phyloP scores from a whole-genome alignment of 495 filamentous ascomycete species.

The Cercophora scortea region DNA sequence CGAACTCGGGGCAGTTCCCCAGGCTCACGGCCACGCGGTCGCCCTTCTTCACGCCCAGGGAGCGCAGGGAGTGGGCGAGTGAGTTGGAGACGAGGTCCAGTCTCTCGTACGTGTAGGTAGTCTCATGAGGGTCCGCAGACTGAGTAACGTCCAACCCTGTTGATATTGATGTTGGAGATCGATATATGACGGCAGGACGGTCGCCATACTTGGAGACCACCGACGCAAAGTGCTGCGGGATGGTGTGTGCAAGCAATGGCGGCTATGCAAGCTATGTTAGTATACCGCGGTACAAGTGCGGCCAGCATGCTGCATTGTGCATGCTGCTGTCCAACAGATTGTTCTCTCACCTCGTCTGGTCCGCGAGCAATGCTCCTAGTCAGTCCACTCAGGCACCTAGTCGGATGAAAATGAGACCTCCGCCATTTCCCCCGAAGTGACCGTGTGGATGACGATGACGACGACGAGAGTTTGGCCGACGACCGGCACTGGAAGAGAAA shows the following conservation, averaged over 20 bases:
- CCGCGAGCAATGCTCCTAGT: slow-evolving; percentile 14
- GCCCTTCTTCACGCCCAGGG: slow-evolving; percentile 71
- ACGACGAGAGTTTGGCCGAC: no score
- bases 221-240: slow-evolving; percentile 71
- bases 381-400: slow-evolving; percentile 1
- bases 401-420: no score
- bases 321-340: not conserved
- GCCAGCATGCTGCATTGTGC: not conserved
- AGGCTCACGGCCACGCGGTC: slow-evolving; percentile 80
- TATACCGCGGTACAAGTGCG: no score
- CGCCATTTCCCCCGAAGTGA: no score
- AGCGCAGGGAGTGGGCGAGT: slow-evolving; percentile 64
- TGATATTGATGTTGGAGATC: slow-evolving; percentile 20
- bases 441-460: no score
- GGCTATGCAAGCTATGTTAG: slow-evolving; percentile 5
- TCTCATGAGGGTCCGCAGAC: slow-evolving; percentile 25
- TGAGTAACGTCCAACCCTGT: slow-evolving; percentile 5
- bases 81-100: slow-evolving; percentile 71
- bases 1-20: slow-evolving; percentile 79
- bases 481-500: no score
- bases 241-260: slow-evolving; percentile 40
- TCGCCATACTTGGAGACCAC: slow-evolving; percentile 69
- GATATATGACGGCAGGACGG: slow-evolving; percentile 49
- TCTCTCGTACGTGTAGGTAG: slow-evolving; percentile 58
- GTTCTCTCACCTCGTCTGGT: slow-evolving; percentile 13